These are phyloP conservation scores for Hymenochaete sp. DNA, from an alignment of 1,284 basidiomycete species.

Conservation along the genomic window DNA sequence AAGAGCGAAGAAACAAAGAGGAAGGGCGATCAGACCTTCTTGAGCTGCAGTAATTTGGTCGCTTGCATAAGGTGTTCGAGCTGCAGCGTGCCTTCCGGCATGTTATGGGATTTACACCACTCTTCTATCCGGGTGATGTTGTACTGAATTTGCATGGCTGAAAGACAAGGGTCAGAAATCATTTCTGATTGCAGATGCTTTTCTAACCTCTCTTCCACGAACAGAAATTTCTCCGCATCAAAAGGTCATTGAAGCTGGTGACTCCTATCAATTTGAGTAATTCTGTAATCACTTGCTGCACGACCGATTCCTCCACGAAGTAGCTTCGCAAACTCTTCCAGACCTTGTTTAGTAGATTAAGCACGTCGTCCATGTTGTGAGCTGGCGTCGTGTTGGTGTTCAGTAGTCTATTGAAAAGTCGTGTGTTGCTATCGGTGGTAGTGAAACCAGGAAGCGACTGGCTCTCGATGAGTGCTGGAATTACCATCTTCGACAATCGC, in stretches of 20 bases:
- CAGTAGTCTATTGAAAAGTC: slow-evolving; percentile 90
- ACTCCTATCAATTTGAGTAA: slow-evolving; percentile 95
- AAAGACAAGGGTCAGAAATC: background rate
- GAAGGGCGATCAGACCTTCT: slow-evolving; percentile 62
- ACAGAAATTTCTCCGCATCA: slow-evolving; percentile 98
- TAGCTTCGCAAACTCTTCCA: slow-evolving; percentile 99
- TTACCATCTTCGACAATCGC: slow-evolving; percentile 94
- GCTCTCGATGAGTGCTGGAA: slow-evolving; percentile 95
- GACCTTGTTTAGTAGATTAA: slow-evolving; percentile 95
- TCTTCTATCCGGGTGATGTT: slow-evolving; percentile 98
- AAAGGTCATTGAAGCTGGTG: slow-evolving; percentile 95
- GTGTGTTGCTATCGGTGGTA: slow-evolving; percentile 86
- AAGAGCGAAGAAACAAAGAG: slow-evolving; percentile 10
- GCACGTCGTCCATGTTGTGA: slow-evolving; percentile 98
- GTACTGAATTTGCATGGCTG: slow-evolving; percentile 99
- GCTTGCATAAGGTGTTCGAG: slow-evolving; percentile 99
- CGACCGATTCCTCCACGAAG: slow-evolving; percentile 96
- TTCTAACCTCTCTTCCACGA: slow-evolving; percentile 91
- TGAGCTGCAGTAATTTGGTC: slow-evolving; percentile 95
- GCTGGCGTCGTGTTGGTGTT: slow-evolving; percentile 80
- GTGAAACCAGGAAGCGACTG: slow-evolving; percentile 98
- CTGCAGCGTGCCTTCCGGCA: slow-evolving; percentile 98
- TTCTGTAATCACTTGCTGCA: slow-evolving; percentile 95
- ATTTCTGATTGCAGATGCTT: slow-evolving; percentile 1
- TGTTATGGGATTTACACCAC: slow-evolving; percentile 96